These are phyloP conservation scores for Ascodesmis nigricans DNA, from an alignment of 495 filamentous ascomycete genomes.

Conservation along the genomic window DNA sequence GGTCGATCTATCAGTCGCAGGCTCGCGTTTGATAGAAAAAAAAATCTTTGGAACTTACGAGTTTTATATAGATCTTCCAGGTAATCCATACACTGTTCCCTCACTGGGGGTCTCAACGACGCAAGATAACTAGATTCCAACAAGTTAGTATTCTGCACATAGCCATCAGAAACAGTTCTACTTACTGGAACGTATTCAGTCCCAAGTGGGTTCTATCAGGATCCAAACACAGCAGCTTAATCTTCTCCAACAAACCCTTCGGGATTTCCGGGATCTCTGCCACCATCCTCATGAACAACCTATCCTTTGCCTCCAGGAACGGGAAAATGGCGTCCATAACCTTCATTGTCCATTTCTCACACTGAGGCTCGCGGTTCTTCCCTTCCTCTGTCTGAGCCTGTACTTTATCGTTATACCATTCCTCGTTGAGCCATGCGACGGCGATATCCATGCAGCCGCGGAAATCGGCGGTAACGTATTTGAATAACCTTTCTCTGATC, in stretches of 20 bases:
- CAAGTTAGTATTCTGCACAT: constrained; percentile 27
- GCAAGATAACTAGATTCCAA: constrained; percentile 41
- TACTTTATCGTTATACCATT: constrained; percentile 87
- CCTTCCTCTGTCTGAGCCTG: constrained; percentile 22
- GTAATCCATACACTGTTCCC: constrained; percentile 57
- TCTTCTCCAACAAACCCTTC: constrained; percentile 40
- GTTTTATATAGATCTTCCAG: constrained; percentile 71
- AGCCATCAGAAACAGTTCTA: constrained; percentile 10
- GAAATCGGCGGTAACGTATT: constrained; percentile 78
- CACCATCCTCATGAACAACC: constrained; percentile 68
- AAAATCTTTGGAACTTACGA: constrained; percentile 32
- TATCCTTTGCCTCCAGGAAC: constrained; percentile 72
- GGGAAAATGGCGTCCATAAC: constrained; percentile 70
- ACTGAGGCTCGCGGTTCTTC: constrained; percentile 35
- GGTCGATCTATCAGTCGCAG: constrained; percentile 4
- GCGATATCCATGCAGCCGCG: constrained; percentile 64
- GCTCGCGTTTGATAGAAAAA: neutral
- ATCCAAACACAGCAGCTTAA: constrained; percentile 67
- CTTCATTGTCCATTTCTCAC: constrained; percentile 56
- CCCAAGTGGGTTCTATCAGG: constrained; percentile 52
- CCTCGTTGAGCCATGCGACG: constrained; percentile 81
- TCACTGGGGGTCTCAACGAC: constrained; percentile 65
- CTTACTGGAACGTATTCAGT: constrained; percentile 38
- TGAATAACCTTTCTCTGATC: constrained; percentile 59
- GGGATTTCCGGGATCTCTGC: constrained; percentile 75